Conservation (phyloP, 108 stramenopile species). For the Craspedostauros australis region DNA sequence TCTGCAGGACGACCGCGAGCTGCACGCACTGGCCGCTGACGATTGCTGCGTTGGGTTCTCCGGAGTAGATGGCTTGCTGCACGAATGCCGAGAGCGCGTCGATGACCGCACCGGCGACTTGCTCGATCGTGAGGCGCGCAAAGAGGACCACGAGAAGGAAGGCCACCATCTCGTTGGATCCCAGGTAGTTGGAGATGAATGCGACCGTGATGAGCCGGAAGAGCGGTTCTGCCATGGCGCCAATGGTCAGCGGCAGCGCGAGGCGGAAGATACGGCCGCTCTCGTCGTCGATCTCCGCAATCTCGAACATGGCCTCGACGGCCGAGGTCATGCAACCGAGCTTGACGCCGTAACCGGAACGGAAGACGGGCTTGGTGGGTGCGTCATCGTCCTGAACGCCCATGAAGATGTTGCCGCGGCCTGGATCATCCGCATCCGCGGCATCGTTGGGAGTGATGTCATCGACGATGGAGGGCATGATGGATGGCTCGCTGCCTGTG, state of each 20-base stretch:
- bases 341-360: neutral
- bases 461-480: slow-evolving; percentile 36
- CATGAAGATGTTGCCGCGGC: slow-evolving; percentile 25
- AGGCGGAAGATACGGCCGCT: slow-evolving; percentile 17
- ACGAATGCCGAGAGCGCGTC: slow-evolving; percentile 38
- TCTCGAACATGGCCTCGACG: slow-evolving; percentile 16
- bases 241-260: slow-evolving; percentile 28
- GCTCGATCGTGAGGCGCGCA: slow-evolving; percentile 42
- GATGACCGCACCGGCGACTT: slow-evolving; percentile 39
- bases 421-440: slow-evolving; percentile 48
- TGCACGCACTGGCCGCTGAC: slow-evolving; percentile 46
- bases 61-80: slow-evolving; percentile 10
- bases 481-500: slow-evolving; percentile 7
- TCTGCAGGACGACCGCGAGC: slow-evolving; percentile 32
- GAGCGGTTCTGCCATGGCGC: slow-evolving; percentile 32
- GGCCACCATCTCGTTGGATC: slow-evolving; percentile 44
- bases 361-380: neutral
- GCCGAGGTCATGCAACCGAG: slow-evolving; percentile 1
- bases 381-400: slow-evolving; percentile 6
- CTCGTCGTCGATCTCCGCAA: slow-evolving; percentile 34
- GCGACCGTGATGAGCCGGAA: slow-evolving; percentile 27
- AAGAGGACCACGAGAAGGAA: slow-evolving; percentile 38
- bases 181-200: slow-evolving; percentile 44
- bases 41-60: slow-evolving; percentile 4
- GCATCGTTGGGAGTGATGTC: slow-evolving; percentile 52